Evolutionary conservation across 352 stramenopile genomes (phyloP), one percentile per base, ranked within the genome.

Genomic region (Pythium angustatum): DNA sequence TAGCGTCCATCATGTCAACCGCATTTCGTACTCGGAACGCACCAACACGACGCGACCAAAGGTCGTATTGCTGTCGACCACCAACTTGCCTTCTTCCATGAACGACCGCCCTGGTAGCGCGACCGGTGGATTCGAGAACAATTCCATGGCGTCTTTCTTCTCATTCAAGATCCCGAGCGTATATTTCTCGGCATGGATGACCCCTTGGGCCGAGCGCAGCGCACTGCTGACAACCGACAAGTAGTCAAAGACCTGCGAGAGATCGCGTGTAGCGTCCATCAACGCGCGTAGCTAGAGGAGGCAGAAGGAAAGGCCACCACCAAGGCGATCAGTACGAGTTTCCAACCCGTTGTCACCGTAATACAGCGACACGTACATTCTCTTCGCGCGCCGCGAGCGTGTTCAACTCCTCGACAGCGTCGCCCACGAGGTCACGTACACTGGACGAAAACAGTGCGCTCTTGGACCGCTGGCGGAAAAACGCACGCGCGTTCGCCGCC

Each of bases 11-110:
- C n/a, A n/a, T n/a, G n/a, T n/a, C n/a, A n/a, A n/a, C n/a, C n/a
- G n/a, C n/a, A n/a, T n/a, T n/a, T n/a, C n/a, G n/a, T n/a, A n/a
- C n/a, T n/a, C n/a, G n/a, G n/a, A 57, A 49, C 55, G 22, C 71
- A 89, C 80, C 73, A 90, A 41, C 2, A 88, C 72, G 26, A 90
- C 81, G n/a, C 81, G 81, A 5, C 81, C 81, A 52, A 87, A 90
- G 11, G 79, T 91, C 1, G 77, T 88, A 44, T 81, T 76, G 19
- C 76, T 83, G 52, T 88, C 81, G 6, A 88, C 72, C 3, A 81
- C 57, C 11, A 83, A 58, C 19, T 60, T 73, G 33, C 77, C 79
- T 71, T 89, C 82, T 41, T 89, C 80, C 51, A 89, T 77, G 48
- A 81, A 80, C 22, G 69, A 58, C 24, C 84, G 75, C 15, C 79